Base-by-base conservation (phyloP, 371 early-diverging fungal species). In the Lichtheimia hyalospora region DNA sequence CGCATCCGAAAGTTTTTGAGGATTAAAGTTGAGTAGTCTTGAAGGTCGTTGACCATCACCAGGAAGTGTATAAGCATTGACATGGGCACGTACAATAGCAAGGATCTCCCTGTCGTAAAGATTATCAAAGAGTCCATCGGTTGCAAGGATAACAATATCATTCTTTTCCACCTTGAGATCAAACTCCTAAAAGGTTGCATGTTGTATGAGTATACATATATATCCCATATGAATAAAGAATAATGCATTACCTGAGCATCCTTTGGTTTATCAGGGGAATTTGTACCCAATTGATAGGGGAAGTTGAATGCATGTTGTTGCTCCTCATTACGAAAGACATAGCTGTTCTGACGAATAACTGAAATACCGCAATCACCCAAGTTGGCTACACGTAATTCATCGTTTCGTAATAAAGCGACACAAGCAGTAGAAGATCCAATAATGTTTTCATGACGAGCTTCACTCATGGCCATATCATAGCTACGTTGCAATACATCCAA, bases 311-410 rank as follows among this genome's bases (percentile, higher is more conserved):
- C 84, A 69, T 91, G 92, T 61, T 93, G 93, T 58, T 91, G 92
- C 65, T 91, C 92, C 70, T 96, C 96, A 27, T 90, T 95, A 39
- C 96, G 87, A 69, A 96, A 97, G 7, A 95, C 80, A 66, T 92
- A 84, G 56, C 91, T 89, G 54, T 89, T 88, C 56, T 89, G 83
- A 16, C 98, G 90, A 55, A 97, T 89, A 7, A 98, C 80, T 34
- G 89, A 82, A 44, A 97, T 78, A 0, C 95, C 95, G 64, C 95
- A 94, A 70, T 98, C 98, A 25, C 98, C 98, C 46, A 98, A 79
- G 60, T 96, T 96, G 14, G 95, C 92, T 42, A 98, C 87, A 1
- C 95, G 84, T 27, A 98, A 76, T 72, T 96, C 95, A 61, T 97
- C 94, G 62, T 91, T 88, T 40, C 94, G 83, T 57, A 97, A 74